A percentile compares a stretch with the other conserved stretches of the same genome.
phyloP scores from a whole-genome alignment of 495 filamentous ascomycete species.

The Xylaria cubensis region DNA sequence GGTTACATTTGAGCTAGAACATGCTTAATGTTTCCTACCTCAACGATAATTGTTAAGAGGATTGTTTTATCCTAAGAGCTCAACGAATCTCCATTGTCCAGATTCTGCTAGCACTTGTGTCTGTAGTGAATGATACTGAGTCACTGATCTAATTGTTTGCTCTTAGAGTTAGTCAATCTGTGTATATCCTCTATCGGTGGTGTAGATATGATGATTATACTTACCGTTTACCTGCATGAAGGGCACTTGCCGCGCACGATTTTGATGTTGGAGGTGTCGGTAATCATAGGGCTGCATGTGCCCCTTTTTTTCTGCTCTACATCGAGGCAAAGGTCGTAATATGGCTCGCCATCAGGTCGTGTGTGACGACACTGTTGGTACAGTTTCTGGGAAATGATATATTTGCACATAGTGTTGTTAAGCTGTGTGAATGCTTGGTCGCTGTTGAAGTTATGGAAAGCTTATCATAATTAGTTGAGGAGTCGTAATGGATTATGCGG shows the following conservation, averaged over 20 bases:
- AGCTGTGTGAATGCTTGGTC: not conserved
- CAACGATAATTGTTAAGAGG: no score
- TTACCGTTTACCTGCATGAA: not conserved
- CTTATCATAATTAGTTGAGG: not conserved
- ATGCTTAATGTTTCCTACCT: no score
- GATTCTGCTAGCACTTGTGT: no score
- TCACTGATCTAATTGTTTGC: no score
- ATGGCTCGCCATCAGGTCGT: not conserved
- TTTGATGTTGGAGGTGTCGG: not conserved
- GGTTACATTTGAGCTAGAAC: no score
- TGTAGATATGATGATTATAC: not conserved
- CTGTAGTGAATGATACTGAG: no score
- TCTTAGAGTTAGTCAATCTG: no score
- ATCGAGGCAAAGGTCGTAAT: not conserved
- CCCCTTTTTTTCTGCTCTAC: not conserved
- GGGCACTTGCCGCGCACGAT: not conserved
- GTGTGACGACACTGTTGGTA: not conserved
- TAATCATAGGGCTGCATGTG: not conserved
- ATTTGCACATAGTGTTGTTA: not conserved
- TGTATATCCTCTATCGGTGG: no score
- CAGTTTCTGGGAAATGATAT: not conserved
- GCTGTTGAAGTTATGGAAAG: not conserved
- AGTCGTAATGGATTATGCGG: not conserved
- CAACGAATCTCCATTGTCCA: no score
- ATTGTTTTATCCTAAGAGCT: no score